Percentiles rank a stretch among this genome's conserved stretches.
Evolutionary conservation across 306 rosid species (phyloP).

Genomic region (Cicer cuneatum): DNA sequence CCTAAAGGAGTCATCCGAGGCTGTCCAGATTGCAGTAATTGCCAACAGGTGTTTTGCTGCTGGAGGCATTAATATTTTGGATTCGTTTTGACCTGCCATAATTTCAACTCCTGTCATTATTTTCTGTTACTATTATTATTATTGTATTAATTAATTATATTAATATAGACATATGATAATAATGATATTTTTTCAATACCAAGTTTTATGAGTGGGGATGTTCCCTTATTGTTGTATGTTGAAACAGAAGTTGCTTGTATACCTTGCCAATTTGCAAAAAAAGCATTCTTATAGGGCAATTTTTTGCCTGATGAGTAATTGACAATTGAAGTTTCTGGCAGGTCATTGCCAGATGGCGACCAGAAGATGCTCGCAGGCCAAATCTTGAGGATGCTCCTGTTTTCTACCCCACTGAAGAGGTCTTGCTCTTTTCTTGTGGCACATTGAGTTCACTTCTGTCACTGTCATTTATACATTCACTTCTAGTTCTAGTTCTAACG

Average conservation of each 20-base stretch:
- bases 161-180: constrained; percentile 16
- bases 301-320: constrained; percentile 42
- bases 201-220: constrained; percentile 34
- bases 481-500: neutral
- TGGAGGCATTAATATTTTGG: constrained; percentile 7
- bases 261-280: constrained; percentile 3
- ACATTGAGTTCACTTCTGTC: constrained; percentile 29
- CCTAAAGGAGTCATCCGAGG: constrained; percentile 92
- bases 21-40: constrained; percentile 79
- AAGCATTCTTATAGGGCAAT: neutral
- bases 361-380: constrained; percentile 75
- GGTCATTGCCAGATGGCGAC: constrained; percentile 96
- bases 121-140: constrained; percentile 11
- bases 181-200: constrained; percentile 30
- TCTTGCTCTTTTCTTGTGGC: constrained; percentile 51
- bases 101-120: constrained; percentile 18
- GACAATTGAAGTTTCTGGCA: constrained; percentile 51
- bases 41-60: constrained; percentile 74
- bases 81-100: neutral
- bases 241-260: constrained; percentile 33
- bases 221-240: constrained; percentile 20
- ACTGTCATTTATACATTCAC: constrained; percentile 38
- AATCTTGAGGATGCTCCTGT: constrained; percentile 84
- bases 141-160: neutral
- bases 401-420: constrained; percentile 95